Conservation (phyloP, 2,329 filamentous ascomycete species). For the Diplodia mutila region DNA sequence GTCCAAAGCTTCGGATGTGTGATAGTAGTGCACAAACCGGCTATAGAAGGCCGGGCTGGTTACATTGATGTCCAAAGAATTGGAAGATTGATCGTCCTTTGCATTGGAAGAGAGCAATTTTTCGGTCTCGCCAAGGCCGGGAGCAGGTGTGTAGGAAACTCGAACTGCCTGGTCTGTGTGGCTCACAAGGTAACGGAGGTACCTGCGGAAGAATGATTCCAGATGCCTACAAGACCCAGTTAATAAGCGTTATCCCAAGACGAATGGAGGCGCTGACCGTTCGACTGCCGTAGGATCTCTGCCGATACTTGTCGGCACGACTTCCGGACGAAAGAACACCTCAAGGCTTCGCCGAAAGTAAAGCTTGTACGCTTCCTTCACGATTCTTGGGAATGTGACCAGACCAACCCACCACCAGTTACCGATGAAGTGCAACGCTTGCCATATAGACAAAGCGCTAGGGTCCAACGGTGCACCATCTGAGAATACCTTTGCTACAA, state of each 20-base stretch:
- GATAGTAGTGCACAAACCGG: conserved; percentile 65
- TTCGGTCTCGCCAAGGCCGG: conserved; percentile 37
- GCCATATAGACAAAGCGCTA: conserved; percentile 45
- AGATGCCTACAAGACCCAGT: conserved; percentile 32
- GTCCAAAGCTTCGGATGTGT: conserved; percentile 65
- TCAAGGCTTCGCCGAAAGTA: conserved; percentile 62
- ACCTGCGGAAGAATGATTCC: conserved; percentile 45
- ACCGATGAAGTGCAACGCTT: conserved; percentile 54
- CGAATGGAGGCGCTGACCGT: conserved; percentile 32
- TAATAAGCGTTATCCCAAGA: not conserved
- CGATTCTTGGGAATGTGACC: conserved; percentile 67
- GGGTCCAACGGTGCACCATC: conserved; percentile 57
- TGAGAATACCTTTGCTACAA: conserved; percentile 64
- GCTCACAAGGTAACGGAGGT: conserved; percentile 54
- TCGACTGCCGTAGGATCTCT: conserved; percentile 59
- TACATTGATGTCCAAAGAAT: conserved; percentile 60
- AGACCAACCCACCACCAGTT: conserved; percentile 71
- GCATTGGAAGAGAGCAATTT: conserved; percentile 37
- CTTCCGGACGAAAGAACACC: conserved; percentile 69
- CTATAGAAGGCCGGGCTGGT: conserved; percentile 70
- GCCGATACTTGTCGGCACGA: conserved; percentile 59
- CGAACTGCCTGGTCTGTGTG: conserved; percentile 49
- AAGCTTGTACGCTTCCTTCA: conserved; percentile 62
- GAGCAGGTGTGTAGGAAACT: conserved; percentile 60
- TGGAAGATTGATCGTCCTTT: conserved; percentile 29